Conservation (phyloP, 2,329 filamentous ascomycete species). For the Stagonosporopsis cucurbitacearum region DNA sequence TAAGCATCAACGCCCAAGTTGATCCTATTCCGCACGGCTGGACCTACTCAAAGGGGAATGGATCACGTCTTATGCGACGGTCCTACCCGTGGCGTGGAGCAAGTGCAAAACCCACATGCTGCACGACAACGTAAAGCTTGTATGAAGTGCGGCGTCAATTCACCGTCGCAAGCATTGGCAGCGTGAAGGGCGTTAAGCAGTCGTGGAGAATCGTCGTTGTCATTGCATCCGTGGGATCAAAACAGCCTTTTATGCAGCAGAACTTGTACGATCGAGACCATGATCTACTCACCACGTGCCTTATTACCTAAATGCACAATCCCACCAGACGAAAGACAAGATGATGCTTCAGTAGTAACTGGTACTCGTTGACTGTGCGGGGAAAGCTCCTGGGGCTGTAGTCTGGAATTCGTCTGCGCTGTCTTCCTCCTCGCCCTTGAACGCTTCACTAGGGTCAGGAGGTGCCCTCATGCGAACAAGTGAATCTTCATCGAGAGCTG, state of each 20-base stretch:
- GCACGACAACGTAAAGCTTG: conserved; percentile 3
- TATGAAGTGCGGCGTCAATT: conserved; percentile 4
- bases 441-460: conserved; percentile 57
- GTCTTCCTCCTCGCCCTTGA: conserved; percentile 46
- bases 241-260: background rate
- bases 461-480: conserved; percentile 66
- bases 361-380: conserved; percentile 40
- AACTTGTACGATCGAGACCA: background rate
- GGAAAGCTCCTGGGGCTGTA: conserved; percentile 45
- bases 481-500: conserved; percentile 67
- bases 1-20: conserved; percentile 14
- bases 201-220: conserved; percentile 6
- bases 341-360: conserved; percentile 41
- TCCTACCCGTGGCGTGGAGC: conserved; percentile 12
- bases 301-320: background rate
- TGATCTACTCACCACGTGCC: background rate
- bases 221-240: background rate
- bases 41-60: conserved; percentile 16
- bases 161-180: conserved; percentile 4
- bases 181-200: conserved; percentile 17
- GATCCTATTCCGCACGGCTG: conserved; percentile 17
- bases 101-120: conserved; percentile 5
- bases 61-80: conserved; percentile 4
- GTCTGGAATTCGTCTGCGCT: conserved; percentile 46
- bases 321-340: background rate